Base-by-base conservation (phyloP, 225 moss, liverwort and hornwort genomes). In the Physcomitrium patens region DNA sequence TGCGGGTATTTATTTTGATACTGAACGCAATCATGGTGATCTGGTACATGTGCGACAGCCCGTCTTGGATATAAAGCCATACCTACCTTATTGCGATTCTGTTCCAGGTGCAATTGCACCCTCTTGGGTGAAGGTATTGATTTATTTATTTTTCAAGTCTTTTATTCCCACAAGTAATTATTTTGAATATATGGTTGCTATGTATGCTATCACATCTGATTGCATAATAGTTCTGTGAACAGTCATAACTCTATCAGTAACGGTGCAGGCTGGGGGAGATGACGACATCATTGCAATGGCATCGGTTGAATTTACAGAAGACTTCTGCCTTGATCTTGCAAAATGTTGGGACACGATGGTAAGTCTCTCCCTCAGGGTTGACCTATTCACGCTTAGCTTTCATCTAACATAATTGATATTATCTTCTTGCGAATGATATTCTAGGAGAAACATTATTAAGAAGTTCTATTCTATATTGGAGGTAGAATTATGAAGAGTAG, bases 11-110 rank as follows among this genome's bases (percentile, higher is more conserved):
- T 59, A 4, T 70, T 37, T 37, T 58, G 53, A 24, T 51, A 68
- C 49, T 76, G 27, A 72, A 58, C 5, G 62, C 51, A 73, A 73
- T 72, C 61, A 57, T 27, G 9, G 41, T 58, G 62, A 67, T 14
- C 5, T 76, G 66, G 51, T 67, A 15, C 76, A 71, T 83, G 60
- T 69, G 60, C 79, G 80, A 82, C 97, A 99, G 97, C 95, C 99
- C 66, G 95, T 99, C 61, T 77, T 99, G 81, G 99, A 99, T 85
- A 85, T 99, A 72, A 99, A 99, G 58, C 99, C 99, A 10, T 99
- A 99, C 78, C 63, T 99, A 63, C 91, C 99, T 44, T 99, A 93
- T 72, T 95, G 95, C 66, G 99, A 99, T 45, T 78, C 84, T 73
- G 78, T 99, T 65, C 57, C 87, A 27, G 83, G 75, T 67, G 90